Percentiles rank a stretch among this genome's conserved stretches.
Evolutionary conservation across 129 eudicot species (phyloP).

Genomic region (Solidago caesia): DNA sequence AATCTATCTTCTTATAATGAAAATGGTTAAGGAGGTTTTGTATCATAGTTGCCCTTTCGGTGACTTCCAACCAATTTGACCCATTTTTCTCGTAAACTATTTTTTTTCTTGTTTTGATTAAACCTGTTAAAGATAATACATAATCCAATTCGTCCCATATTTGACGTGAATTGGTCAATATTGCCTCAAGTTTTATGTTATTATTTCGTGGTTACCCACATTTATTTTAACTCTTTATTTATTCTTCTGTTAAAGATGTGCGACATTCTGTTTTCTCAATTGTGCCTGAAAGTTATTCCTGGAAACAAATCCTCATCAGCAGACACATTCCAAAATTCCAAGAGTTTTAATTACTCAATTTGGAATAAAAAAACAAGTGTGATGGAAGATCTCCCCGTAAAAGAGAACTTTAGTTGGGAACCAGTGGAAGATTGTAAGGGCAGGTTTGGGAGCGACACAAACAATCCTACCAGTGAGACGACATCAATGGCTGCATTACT

Average conservation of each 20-base stretch:
- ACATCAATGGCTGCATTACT: constrained; percentile 95
- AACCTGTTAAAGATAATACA: no score
- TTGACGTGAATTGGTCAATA: no score
- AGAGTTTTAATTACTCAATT: constrained; percentile 48
- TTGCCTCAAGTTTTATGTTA: constrained; percentile 6
- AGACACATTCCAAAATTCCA: constrained; percentile 45
- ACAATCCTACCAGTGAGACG: constrained; percentile 53
- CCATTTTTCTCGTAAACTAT: no score
- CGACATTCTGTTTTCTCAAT: constrained; percentile 86
- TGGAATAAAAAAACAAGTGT: constrained; percentile 40
- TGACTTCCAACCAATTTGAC: no score
- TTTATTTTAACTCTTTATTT: constrained; percentile 13
- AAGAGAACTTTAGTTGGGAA: constrained; percentile 48
- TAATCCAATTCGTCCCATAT: no score
- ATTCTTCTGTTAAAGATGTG: constrained; percentile 69
- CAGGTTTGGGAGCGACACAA: constrained; percentile 38
- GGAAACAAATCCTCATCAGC: constrained; percentile 45
- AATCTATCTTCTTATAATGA: no score
- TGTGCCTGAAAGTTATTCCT: constrained; percentile 87
- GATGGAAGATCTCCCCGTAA: constrained; percentile 44
- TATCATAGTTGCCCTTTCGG: no score
- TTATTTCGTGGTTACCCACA: background rate
- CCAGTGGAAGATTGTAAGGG: constrained; percentile 44
- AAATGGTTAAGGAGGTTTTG: no score
- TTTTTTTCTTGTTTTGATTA: no score